A percentile compares a stretch with the other conserved stretches of the same genome.
Evolutionary conservation across 345 rosid species (phyloP).

Genomic region (Cardamine occulta): DNA sequence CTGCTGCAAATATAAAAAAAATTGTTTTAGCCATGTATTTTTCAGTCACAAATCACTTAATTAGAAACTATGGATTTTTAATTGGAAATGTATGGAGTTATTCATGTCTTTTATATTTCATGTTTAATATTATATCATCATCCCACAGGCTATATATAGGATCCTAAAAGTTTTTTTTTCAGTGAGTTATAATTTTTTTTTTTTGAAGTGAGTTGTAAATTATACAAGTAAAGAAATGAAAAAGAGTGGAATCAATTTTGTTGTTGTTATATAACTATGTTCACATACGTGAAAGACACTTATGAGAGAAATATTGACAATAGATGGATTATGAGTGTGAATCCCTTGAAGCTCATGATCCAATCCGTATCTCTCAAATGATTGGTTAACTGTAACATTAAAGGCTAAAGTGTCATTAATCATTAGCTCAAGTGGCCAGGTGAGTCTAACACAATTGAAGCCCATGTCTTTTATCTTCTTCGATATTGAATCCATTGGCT

Average conservation of each 20-base stretch:
- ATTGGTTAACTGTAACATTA: conserved; percentile 57
- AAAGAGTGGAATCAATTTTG: neutral
- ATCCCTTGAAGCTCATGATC: conserved; percentile 63
- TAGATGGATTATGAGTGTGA: conserved; percentile 72
- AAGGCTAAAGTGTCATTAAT: conserved; percentile 60
- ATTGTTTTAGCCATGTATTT: neutral
- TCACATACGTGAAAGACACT: conserved; percentile 65
- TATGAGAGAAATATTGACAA: conserved; percentile 67
- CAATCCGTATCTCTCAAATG: conserved; percentile 66
- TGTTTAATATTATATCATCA: neutral
- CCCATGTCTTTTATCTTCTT: conserved; percentile 49
- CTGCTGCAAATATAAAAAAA: neutral
- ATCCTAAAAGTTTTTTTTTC: too few species aligned
- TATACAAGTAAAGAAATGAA: neutral
- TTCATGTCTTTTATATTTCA: neutral
- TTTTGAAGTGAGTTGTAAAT: neutral
- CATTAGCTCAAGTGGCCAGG: conserved; percentile 71
- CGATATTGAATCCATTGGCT: conserved; percentile 55
- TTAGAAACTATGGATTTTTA: too few species aligned
- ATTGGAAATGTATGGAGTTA: too few species aligned
- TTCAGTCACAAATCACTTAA: neutral
- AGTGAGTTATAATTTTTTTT: too few species aligned
- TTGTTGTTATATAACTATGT: neutral
- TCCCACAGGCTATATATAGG: neutral
- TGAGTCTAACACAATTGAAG: conserved; percentile 74